phyloP scores from a whole-genome alignment of 495 filamentous ascomycete species.

The Hapsidospora chrysogenum region DNA sequence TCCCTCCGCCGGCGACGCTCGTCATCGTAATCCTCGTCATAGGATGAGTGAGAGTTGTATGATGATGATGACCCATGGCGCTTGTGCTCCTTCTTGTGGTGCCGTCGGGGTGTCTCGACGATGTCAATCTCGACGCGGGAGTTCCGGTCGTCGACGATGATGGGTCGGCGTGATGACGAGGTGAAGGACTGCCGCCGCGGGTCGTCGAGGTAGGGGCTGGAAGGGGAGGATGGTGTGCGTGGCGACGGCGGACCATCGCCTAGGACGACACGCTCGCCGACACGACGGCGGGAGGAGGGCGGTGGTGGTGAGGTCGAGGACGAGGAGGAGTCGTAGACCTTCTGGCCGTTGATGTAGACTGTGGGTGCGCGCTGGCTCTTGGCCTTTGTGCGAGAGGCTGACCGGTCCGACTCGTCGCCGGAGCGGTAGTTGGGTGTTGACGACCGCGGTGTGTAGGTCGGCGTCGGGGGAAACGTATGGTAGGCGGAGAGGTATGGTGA shows the following conservation, averaged over 20 bases:
- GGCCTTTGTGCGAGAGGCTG: neutral
- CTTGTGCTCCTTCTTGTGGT: neutral
- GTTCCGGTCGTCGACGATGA: conserved; percentile 5
- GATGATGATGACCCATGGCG: neutral
- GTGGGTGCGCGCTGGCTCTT: neutral
- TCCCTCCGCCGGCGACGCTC: no score
- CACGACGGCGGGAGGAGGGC: neutral
- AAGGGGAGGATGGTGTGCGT: neutral
- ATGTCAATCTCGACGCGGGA: conserved; percentile 2
- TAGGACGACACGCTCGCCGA: conserved; percentile 2
- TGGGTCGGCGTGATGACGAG: conserved; percentile 1
- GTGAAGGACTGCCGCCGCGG: neutral
- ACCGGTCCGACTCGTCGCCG: conserved; percentile 4
- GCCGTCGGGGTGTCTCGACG: neutral
- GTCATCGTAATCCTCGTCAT: conserved; percentile 3
- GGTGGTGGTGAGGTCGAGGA: neutral
- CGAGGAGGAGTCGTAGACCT: neutral
- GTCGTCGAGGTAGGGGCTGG: neutral
- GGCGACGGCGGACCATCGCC: conserved; percentile 3
- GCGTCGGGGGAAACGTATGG: conserved; percentile 2
- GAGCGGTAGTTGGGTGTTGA: conserved; percentile 4
- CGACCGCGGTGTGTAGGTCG: conserved; percentile 3
- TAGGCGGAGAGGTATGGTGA: neutral
- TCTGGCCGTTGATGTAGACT: conserved; percentile 5
- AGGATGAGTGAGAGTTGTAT: no score